A percentile compares a stretch with the other conserved stretches of the same genome.
These are phyloP conservation scores for Fusarium nurragi DNA, from an alignment of 2,329 filamentous ascomycete genomes.

Conservation along the genomic window DNA sequence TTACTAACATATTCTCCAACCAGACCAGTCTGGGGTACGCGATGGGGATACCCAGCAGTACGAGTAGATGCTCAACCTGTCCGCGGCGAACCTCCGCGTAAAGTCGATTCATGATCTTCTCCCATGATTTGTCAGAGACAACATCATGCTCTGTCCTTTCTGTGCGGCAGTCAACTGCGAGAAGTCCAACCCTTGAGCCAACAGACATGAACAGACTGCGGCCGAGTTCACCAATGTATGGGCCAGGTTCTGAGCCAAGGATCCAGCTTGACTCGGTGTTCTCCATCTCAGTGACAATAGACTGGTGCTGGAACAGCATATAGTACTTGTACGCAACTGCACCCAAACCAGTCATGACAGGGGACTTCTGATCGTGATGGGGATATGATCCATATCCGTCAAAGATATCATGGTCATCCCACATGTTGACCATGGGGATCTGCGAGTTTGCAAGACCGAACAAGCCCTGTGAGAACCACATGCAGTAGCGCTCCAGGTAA, in stretches of 20 bases:
- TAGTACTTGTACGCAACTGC: constrained; percentile 98
- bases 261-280: constrained; percentile 91
- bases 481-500: constrained; percentile 87
- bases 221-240: constrained; percentile 88
- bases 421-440: constrained; percentile 98
- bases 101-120: constrained; percentile 85
- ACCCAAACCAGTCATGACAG: constrained; percentile 89
- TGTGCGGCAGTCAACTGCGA: constrained; percentile 91
- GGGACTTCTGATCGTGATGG: constrained; percentile 88
- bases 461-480: constrained; percentile 96
- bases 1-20: constrained; percentile 73
- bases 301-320: constrained; percentile 98
- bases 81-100: constrained; percentile 84
- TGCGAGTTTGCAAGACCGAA: constrained; percentile 93
- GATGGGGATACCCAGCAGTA: constrained; percentile 84
- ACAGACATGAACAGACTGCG: constrained; percentile 87
- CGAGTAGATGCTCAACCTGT: constrained; percentile 88
- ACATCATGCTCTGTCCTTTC: constrained; percentile 88
- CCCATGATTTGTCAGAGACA: constrained; percentile 81
- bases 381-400: constrained; percentile 95
- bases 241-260: constrained; percentile 79
- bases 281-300: constrained; percentile 80
- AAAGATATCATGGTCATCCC: constrained; percentile 93
- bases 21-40: constrained; percentile 80
- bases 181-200: constrained; percentile 79